These are phyloP conservation scores for Cylindrodendrum hubeiense DNA, from an alignment of 2,329 filamentous ascomycete genomes.

Conservation along the genomic window DNA sequence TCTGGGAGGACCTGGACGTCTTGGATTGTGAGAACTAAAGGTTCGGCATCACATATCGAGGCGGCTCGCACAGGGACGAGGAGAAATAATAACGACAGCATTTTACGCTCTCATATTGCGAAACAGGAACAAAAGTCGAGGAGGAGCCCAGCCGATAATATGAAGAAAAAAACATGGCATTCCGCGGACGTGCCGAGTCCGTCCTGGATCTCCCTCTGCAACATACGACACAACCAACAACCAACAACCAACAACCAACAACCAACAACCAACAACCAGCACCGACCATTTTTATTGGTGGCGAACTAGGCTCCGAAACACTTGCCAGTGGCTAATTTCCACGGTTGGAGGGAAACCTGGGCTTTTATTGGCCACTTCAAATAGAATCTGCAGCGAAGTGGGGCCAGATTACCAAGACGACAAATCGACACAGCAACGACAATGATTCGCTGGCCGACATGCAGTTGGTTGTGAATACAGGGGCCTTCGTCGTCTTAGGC, in stretches of 20 bases:
- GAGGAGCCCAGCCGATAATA: neutral
- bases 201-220: neutral
- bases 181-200: neutral
- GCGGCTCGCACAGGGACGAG: neutral
- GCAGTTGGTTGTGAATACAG: conserved; percentile 6
- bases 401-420: neutral
- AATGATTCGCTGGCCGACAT: conserved; percentile 3
- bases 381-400: conserved; percentile 2
- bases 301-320: neutral
- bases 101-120: conserved; percentile 2
- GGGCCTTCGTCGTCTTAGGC: neutral
- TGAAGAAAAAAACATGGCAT: neutral
- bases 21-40: conserved; percentile 26
- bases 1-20: conserved; percentile 41
- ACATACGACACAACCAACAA: neutral
- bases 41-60: conserved; percentile 31
- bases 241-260: neutral
- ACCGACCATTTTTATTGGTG: neutral
- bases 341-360: neutral
- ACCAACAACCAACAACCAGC: neutral
- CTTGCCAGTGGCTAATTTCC: neutral
- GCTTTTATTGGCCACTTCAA: neutral
- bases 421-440: neutral
- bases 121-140: conserved; percentile 3
- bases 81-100: conserved; percentile 11